A percentile compares a stretch with the other conserved stretches of the same genome.
Evolutionary conservation across 768 basidiomycete species (phyloP).

Genomic region (Leucosporidium scottii): DNA sequence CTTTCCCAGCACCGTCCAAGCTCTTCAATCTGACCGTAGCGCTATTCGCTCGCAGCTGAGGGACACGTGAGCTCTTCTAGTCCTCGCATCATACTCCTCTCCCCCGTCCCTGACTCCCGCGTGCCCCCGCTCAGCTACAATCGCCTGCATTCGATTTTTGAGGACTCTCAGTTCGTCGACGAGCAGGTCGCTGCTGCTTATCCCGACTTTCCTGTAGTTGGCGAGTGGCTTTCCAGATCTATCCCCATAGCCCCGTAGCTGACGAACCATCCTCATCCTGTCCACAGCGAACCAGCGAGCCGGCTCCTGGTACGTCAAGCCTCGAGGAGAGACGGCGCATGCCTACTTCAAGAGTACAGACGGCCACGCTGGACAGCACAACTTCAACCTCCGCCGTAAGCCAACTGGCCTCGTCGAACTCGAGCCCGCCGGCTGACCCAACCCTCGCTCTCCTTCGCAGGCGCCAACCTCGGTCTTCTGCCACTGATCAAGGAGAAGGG

Average conservation of each 20-base stretch:
- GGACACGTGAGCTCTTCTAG: no score
- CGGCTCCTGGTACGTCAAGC: slow-evolving; percentile 87
- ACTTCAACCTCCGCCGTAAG: slow-evolving; percentile 54
- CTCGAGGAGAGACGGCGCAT: slow-evolving; percentile 47
- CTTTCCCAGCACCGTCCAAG: no score
- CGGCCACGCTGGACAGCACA: slow-evolving; percentile 33
- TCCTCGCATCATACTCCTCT: no score
- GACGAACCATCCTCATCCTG: background rate
- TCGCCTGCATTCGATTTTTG: slow-evolving; percentile 73
- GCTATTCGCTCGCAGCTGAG: no score
- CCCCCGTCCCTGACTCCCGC: no score
- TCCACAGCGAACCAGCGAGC: slow-evolving; percentile 77
- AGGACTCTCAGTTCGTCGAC: slow-evolving; percentile 66
- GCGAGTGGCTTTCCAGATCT: no score
- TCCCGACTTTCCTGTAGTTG: slow-evolving; percentile 52
- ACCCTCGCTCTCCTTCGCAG: slow-evolving; percentile 49
- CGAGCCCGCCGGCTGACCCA: slow-evolving; percentile 79
- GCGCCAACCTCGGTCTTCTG: slow-evolving; percentile 76
- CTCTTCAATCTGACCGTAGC: no score
- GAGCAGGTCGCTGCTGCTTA: slow-evolving; percentile 49
- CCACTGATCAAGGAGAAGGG: slow-evolving; percentile 50
- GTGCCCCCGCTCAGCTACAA: slow-evolving; percentile 54
- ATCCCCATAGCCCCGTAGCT: no score
- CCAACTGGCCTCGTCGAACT: slow-evolving; percentile 79
- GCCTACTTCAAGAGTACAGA: slow-evolving; percentile 27